Base-by-base conservation (phyloP, 176 grass and related monocot genomes). In the Urochloa ruziziensis region DNA sequence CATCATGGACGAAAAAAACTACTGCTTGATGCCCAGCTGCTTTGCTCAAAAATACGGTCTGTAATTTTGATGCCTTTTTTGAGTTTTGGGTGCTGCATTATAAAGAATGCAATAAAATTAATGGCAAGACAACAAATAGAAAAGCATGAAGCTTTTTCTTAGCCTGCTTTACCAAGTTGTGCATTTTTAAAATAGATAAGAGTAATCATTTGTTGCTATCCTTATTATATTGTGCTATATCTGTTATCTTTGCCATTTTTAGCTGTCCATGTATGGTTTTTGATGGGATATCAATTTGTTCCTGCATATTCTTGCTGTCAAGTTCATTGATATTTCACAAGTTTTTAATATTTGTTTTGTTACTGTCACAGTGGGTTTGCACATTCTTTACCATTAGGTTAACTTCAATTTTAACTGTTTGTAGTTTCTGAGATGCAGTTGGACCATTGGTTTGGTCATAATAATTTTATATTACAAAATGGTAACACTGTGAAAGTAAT, bases 1-100 rank as follows among this genome's bases (percentile, higher is more conserved):
- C 89, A 69, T 98, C 95, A 73, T 98, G 95, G 95, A 98, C 95
- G n/a, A 2, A 97, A 95, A 57, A 98, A 88, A 73, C 78, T 98
- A 77, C 70, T 98, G 32, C 86, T 86, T 72, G 84, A 98, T 70
- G 68, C 62, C 15, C 74, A 88, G 70, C 82, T 98, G 47, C 95
- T 98, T 85, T 88, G 92, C 91, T 98, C 92, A 3, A 98, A 98
- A 91, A 78, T 98, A 89, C 48, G 82, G 95, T 98, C 81, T 19
- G 37, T 62, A 49, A 42, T 86, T 8, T 67, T 68, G n/a, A 44
- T 83, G 34, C 23, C 77, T 66, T 23, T 66, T 82, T 54, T 24
- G 27, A 67, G 3, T 11, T 47, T 76, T 48, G 13, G 13, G 47
- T 62, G 39, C 14, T 47, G n/a, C 15, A 37, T 75, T 75, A 9